phyloP scores from a whole-genome alignment of 352 stramenopile species.

The Peronosclerospora sorghi region DNA sequence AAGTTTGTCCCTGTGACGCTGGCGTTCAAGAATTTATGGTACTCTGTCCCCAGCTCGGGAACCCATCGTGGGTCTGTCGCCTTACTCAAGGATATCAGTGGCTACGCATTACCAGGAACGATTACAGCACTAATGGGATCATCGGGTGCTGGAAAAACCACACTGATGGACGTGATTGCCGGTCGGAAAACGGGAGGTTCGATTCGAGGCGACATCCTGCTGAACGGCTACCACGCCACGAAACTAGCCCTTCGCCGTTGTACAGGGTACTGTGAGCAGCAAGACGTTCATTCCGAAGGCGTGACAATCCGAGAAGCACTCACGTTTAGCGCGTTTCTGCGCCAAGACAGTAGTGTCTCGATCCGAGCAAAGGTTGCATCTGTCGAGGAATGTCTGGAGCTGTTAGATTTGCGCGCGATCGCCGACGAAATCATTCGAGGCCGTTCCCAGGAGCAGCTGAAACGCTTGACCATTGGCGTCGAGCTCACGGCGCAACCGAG shows the following conservation, averaged over 20 bases:
- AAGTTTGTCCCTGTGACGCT: background rate
- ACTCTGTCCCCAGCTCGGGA: background rate
- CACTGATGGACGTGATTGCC: background rate
- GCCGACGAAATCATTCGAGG: slow-evolving; percentile 23
- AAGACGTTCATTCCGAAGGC: slow-evolving; percentile 18
- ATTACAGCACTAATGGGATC: background rate
- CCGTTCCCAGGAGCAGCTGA: slow-evolving; percentile 25
- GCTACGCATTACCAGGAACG: background rate
- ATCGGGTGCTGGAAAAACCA: background rate
- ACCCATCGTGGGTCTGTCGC: background rate
- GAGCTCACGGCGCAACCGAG: slow-evolving; percentile 72
- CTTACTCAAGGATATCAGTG: background rate
- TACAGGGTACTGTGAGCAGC: slow-evolving; percentile 24
- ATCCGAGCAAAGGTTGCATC: slow-evolving; percentile 12
- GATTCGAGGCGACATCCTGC: background rate
- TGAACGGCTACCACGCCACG: background rate
- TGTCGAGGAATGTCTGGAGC: slow-evolving; percentile 21
- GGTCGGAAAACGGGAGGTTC: background rate
- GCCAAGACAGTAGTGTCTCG: slow-evolving; percentile 11
- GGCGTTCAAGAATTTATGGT: background rate
- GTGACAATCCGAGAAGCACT: slow-evolving; percentile 53
- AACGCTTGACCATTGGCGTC: slow-evolving; percentile 61
- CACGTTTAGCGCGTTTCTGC: slow-evolving; percentile 67
- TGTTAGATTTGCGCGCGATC: slow-evolving; percentile 21
- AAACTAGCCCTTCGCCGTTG: background rate